These are phyloP conservation scores for Cladosporium austrohemisphaericum DNA, from an alignment of 2,329 filamentous ascomycete species.

Conservation along the genomic window DNA sequence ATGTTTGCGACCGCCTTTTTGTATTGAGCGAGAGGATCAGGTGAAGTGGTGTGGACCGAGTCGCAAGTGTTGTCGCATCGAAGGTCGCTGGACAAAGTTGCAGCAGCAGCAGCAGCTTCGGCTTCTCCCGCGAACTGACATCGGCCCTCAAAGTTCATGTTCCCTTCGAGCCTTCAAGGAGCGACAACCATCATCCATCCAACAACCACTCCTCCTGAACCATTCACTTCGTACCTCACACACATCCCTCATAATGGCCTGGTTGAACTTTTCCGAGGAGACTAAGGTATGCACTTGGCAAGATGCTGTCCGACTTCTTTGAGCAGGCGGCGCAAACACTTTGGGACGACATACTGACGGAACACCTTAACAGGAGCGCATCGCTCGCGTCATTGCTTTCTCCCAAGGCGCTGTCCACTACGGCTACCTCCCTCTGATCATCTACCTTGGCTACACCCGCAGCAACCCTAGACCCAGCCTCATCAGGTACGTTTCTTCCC, in stretches of 20 bases:
- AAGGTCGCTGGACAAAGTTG: too few species aligned
- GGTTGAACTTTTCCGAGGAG: constrained; percentile 79
- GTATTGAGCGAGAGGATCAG: constrained; percentile 19
- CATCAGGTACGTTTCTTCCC: constrained; percentile 54
- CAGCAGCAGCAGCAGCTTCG: too few species aligned
- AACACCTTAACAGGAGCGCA: constrained; percentile 70
- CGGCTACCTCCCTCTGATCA: constrained; percentile 92
- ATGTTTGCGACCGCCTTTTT: constrained; percentile 44
- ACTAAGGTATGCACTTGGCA: constrained; percentile 66
- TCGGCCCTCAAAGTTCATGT: too few species aligned
- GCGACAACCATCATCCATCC: constrained; percentile 3
- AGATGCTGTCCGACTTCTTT: constrained; percentile 6
- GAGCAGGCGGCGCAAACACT: background rate
- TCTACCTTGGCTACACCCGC: constrained; percentile 95
- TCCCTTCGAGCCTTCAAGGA: background rate
- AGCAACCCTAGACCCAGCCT: constrained; percentile 85
- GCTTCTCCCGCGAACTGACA: too few species aligned
- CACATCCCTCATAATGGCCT: constrained; percentile 12
- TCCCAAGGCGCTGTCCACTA: constrained; percentile 94
- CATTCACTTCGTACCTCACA: background rate
- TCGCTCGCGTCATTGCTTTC: constrained; percentile 92
- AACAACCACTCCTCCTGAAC: background rate
- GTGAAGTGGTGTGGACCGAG: background rate
- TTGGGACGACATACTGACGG: constrained; percentile 24
- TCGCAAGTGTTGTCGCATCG: background rate